phyloP scores from a whole-genome alignment of 148 eudicot species.

The Camellia sinensis region DNA sequence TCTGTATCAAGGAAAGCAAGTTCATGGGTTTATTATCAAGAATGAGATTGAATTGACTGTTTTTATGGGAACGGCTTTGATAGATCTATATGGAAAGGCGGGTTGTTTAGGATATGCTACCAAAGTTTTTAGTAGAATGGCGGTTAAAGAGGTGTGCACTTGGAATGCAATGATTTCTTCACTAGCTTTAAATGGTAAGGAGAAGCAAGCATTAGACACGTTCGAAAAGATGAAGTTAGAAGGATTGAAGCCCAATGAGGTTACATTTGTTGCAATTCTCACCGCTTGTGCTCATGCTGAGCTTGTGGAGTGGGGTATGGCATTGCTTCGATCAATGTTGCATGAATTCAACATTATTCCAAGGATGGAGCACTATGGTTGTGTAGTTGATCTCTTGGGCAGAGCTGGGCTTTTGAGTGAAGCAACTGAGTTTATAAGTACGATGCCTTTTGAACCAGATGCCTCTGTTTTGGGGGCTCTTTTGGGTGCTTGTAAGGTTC shows the following conservation, averaged over 20 bases:
- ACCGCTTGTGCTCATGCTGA: conserved; percentile 60
- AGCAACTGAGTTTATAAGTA: conserved; percentile 44
- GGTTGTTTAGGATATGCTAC: conserved; percentile 43
- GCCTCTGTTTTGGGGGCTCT: conserved; percentile 60
- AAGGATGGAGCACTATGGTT: conserved; percentile 69
- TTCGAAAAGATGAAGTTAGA: conserved; percentile 44
- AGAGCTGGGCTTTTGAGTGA: conserved; percentile 62
- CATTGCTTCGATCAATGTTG: conserved; percentile 49
- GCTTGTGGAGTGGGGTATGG: conserved; percentile 48
- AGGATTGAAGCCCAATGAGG: conserved; percentile 40
- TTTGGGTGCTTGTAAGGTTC: conserved; percentile 61
- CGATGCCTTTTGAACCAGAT: conserved; percentile 65
- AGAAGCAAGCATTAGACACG: conserved; percentile 45
- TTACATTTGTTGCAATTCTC: conserved; percentile 60
- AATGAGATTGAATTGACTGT: conserved; percentile 36
- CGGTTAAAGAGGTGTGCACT: conserved; percentile 40
- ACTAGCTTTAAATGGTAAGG: conserved; percentile 53
- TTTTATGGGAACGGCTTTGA: conserved; percentile 46
- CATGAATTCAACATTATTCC: conserved; percentile 39
- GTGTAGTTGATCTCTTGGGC: conserved; percentile 69
- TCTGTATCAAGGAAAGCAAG: conserved; percentile 49
- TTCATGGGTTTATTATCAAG: conserved; percentile 58
- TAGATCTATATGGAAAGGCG: conserved; percentile 52
- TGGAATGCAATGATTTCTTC: conserved; percentile 57
- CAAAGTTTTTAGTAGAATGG: conserved; percentile 36